Evolutionary conservation across 208 protist species (phyloP), one percentile per base, ranked within the genome.

Genomic region (Trypanosoma avium): DNA sequence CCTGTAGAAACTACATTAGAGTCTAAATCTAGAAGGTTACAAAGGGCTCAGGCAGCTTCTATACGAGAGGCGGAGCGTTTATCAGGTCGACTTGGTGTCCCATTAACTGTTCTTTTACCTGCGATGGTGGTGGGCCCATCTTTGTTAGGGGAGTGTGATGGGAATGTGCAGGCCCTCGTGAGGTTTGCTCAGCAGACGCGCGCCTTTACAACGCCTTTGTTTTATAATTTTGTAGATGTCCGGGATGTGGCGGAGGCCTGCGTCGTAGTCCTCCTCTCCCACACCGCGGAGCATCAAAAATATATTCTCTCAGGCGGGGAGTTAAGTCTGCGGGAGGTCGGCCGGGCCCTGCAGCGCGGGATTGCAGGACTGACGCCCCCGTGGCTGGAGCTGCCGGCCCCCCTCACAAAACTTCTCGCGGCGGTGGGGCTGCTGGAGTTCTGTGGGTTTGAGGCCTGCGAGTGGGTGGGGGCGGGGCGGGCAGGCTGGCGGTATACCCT

Each of bases 161-260:
- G 43, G 7, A 69, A 69, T 19, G 53, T 43, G 3, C 40, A 52
- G 50, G 55, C 35, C 10, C 26, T 64, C 19, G 43, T 42, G 0
- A 26, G 17, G 2, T 58, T 64, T 57, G 38, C 52, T 21, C 36
- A 42, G 27, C 35, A 52, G 27, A 40, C 15, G 52, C 36, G 50
- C 22, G 12, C 10, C 9, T 61, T 53, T 40, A 63, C 64, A 2
- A 40, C 38, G 26, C 36, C 49, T 2, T 32, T 70, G 17, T 42
- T 42, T 54, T 70, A 48, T 24, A 70, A 70, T 19, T 52, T 70
- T 62, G 64, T 70, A 4, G 64, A 62, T 61, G 64, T 55, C 1
- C 5, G 38, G 17, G 64, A 70, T 62, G 64, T 70, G 15, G 64
- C 64, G 1, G 45, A 62, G 54, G 64, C 54, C 19, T 64, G 33